Conservation (phyloP, 2,329 filamentous ascomycete species). For the Phyllosticta citrichinensis region DNA sequence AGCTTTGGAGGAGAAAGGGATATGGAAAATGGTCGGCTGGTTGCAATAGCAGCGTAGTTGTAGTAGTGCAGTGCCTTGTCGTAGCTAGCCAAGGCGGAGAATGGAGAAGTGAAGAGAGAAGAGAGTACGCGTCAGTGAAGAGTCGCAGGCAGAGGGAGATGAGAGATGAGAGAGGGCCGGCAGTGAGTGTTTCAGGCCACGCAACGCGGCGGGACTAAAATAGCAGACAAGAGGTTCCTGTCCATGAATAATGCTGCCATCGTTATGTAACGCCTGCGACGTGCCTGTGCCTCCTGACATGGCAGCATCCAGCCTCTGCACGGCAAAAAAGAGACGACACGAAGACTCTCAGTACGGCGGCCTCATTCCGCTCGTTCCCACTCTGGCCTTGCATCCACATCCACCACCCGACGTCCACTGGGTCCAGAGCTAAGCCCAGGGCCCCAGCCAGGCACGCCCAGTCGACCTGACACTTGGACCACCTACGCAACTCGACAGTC, state of each 20-base stretch:
- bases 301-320: too few species aligned
- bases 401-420: too few species aligned
- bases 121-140: neutral
- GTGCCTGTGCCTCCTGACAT: too few species aligned
- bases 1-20: neutral
- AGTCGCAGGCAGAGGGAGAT: neutral
- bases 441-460: slow-evolving; percentile 4
- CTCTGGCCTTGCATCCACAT: neutral
- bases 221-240: neutral
- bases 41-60: neutral
- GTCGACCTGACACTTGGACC: slow-evolving; percentile 1
- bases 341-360: too few species aligned
- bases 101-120: neutral
- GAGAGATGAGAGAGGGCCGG: neutral
- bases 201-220: neutral
- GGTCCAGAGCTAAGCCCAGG: neutral
- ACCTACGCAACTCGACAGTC: slow-evolving; percentile 5
- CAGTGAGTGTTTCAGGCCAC: neutral
- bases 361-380: neutral
- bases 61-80: neutral
- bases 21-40: neutral
- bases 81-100: neutral
- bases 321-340: too few species aligned
- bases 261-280: too few species aligned
- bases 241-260: neutral